phyloP scores from a whole-genome alignment of 345 rosid genomes.

The Hibiscus syriacus region DNA sequence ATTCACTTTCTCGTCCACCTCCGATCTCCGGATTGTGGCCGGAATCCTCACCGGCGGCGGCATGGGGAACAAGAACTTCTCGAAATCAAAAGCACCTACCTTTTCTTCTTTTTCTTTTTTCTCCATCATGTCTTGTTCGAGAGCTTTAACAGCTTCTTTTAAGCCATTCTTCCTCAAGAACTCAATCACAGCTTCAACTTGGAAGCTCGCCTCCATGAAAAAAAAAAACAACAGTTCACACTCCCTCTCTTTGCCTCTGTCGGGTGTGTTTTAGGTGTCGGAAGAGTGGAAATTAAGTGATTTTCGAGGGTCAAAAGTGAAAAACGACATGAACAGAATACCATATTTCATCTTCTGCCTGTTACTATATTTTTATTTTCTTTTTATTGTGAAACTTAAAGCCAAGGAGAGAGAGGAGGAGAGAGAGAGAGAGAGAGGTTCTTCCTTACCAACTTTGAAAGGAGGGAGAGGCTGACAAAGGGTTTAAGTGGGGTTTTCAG shows the following conservation, averaged over 20 bases:
- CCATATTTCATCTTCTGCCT: constrained; percentile 37
- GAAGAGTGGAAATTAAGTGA: constrained; percentile 33
- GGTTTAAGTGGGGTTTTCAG: constrained; percentile 12
- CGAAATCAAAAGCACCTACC: constrained; percentile 68
- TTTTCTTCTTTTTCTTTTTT: constrained; percentile 25
- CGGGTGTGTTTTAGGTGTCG: background rate
- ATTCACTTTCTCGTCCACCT: constrained; percentile 15
- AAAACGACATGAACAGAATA: constrained; percentile 14
- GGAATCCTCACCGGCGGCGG: constrained; percentile 82
- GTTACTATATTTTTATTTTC: no score
- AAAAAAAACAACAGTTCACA: background rate
- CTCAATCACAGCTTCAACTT: constrained; percentile 51
- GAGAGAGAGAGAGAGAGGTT: no score
- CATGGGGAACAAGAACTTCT: constrained; percentile 76
- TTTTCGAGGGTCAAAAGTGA: constrained; percentile 29
- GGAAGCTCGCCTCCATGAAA: constrained; percentile 30
- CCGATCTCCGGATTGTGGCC: constrained; percentile 22
- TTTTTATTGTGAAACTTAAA: constrained; percentile 49
- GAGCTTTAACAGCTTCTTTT: constrained; percentile 58
- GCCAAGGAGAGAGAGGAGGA: constrained; percentile 13
- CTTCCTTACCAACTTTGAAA: constrained; percentile 56
- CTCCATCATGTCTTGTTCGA: constrained; percentile 62
- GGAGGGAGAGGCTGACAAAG: background rate
- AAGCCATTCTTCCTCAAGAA: constrained; percentile 66
- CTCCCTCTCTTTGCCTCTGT: background rate